Conservation (phyloP, 148 eudicot species). For the Rhododendron ferrugineum region DNA sequence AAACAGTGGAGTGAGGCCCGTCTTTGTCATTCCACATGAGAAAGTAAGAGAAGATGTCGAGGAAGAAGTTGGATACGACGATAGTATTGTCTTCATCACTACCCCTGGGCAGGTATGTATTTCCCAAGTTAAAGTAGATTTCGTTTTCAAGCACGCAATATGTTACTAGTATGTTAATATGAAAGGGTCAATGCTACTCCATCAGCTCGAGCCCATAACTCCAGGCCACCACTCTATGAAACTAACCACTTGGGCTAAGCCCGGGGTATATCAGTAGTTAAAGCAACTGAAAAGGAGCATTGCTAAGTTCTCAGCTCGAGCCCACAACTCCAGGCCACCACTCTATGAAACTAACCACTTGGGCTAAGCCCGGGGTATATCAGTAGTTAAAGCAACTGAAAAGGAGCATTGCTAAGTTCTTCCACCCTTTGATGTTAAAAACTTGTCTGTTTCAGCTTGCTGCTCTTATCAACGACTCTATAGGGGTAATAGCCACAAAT, state of each 20-base stretch:
- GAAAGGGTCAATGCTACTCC: neutral
- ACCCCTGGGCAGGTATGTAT: slow-evolving; percentile 80
- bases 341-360: neutral
- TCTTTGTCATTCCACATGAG: slow-evolving; percentile 93
- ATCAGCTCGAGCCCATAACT: neutral
- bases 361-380: neutral
- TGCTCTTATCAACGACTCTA: slow-evolving; percentile 82
- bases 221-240: neutral
- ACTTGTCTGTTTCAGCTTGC: slow-evolving; percentile 47
- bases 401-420: neutral
- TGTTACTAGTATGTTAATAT: neutral
- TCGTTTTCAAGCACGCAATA: neutral
- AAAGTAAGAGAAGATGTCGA: slow-evolving; percentile 81
- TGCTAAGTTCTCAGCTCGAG: neutral
- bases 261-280: neutral
- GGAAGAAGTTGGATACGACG: slow-evolving; percentile 59
- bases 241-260: neutral
- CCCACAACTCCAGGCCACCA: neutral
- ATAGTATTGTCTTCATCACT: slow-evolving; percentile 73
- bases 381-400: neutral
- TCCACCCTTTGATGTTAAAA: neutral
- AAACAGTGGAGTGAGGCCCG: slow-evolving; percentile 61
- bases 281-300: neutral
- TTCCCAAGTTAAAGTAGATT: neutral
- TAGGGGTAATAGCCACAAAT: slow-evolving; percentile 82